A percentile compares a stretch with the other conserved stretches of the same genome.
These are phyloP conservation scores for Priceomyces haplophilus DNA, from an alignment of 805 yeast genomes.

Conservation along the genomic window DNA sequence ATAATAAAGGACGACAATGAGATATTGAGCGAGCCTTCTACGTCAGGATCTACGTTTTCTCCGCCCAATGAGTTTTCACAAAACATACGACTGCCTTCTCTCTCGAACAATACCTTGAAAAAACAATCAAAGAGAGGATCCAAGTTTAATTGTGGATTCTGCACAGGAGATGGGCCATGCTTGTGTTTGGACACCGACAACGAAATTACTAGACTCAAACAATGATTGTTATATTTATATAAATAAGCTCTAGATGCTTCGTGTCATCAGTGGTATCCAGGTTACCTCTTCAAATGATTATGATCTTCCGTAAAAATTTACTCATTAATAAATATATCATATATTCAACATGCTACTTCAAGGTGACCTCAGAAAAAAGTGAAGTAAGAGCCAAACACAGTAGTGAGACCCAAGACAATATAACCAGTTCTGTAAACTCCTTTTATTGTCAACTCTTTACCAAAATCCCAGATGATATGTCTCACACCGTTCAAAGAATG, in stretches of 20 bases:
- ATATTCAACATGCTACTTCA: conserved; percentile 1
- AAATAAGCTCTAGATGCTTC: no score
- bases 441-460: conserved; percentile 70
- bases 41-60: neutral
- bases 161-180: conserved; percentile 39
- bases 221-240: neutral
- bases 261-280: no score
- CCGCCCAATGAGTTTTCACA: neutral
- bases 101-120: neutral
- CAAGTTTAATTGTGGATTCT: conserved; percentile 34
- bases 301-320: no score
- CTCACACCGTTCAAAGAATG: conserved; percentile 86
- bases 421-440: conserved; percentile 95
- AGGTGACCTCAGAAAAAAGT: conserved; percentile 37
- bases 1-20: conserved; percentile 7
- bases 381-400: conserved; percentile 55
- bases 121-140: conserved; percentile 13
- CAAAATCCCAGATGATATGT: conserved; percentile 92
- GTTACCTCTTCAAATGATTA: no score
- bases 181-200: conserved; percentile 40
- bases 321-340: neutral
- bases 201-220: conserved; percentile 6
- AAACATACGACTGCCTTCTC: neutral
- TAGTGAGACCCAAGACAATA: conserved; percentile 67
- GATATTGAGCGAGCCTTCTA: neutral